phyloP scores from a whole-genome alignment of 2,329 filamentous ascomycete species.

The Calonectria ilicicola region DNA sequence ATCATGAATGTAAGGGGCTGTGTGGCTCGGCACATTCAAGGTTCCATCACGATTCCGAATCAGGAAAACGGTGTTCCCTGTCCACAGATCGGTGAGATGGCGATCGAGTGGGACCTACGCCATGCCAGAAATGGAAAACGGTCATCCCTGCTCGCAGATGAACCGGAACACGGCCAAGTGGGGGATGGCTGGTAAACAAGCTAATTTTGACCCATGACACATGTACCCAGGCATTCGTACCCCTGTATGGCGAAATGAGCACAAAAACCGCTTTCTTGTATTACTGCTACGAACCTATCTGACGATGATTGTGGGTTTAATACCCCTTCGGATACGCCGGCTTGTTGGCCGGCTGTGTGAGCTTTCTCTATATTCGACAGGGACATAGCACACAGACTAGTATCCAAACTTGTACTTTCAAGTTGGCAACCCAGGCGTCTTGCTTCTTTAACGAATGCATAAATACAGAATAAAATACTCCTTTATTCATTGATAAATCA shows the following conservation, averaged over 20 bases:
- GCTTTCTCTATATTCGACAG: too few relatives aligned
- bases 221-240: too few relatives aligned
- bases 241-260: too few relatives aligned
- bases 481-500: not conserved
- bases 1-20: not conserved
- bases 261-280: too few relatives aligned
- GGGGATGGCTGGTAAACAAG: not conserved
- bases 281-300: too few relatives aligned
- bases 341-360: too few relatives aligned
- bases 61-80: slow-evolving; percentile 10
- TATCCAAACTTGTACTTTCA: too few relatives aligned
- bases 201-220: not conserved
- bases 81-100: not conserved
- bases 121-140: not conserved
- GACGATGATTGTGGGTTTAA: too few relatives aligned
- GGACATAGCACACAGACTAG: too few relatives aligned
- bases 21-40: not conserved
- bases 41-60: not conserved
- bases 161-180: not conserved
- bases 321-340: too few relatives aligned
- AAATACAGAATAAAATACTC: not conserved
- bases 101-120: not conserved
- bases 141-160: slow-evolving; percentile 2
- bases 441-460: too few relatives aligned
- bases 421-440: too few relatives aligned